Evolutionary conservation across 208 protist genomes (phyloP), one percentile per base, ranked within the genome.

Genomic region (Novymonas esmeraldas): DNA sequence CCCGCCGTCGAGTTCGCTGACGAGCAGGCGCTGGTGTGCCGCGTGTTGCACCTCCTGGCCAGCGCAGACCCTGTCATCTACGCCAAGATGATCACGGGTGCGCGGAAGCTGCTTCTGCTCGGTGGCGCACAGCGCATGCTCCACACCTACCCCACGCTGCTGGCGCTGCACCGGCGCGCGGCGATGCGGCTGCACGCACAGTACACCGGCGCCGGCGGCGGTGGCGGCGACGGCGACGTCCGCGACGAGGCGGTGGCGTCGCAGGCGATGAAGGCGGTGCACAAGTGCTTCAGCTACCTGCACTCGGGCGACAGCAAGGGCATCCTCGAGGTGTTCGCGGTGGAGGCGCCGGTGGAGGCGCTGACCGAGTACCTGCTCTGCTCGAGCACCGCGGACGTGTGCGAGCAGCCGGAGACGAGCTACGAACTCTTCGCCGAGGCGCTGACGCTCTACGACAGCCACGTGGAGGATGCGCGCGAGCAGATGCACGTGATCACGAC

Each of bases 391-490:
- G 96, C 97, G 13, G 90, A 97, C 64, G 44, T 22, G 14, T 97
- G 90, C 59, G 83, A 72, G 22, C 64, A 97, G 11, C 65, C 90
- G 13, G 87, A 89, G 41, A 69, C 86, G 9, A 75, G 91, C 29
- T 98, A 98, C 78, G 90, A 98, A 13, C 88, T 98, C 14, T 83
- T 92, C 50, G 69, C 79, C n/a, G 84, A 94, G 66, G 96, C 95
- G 7, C 93, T 99, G 52, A 64, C 86, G 10, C 54, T 98, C n/a
- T 99, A 98, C 86, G 98, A 99, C 74, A 84, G 94, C 18, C 77
- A 98, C 24, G 82, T 95, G 33, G 71, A 79, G 7, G 90, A 98
- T 33, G 90, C 82, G 1, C 76, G 77, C 9, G 76, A 83, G 36
- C 97, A 99, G 78, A 69, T 95, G 9, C 66, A 74, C 11, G 88